Percentiles rank a stretch among this genome's conserved stretches.
Conservation (phyloP, 257 asterid genomes). For the Solanum chilense region DNA sequence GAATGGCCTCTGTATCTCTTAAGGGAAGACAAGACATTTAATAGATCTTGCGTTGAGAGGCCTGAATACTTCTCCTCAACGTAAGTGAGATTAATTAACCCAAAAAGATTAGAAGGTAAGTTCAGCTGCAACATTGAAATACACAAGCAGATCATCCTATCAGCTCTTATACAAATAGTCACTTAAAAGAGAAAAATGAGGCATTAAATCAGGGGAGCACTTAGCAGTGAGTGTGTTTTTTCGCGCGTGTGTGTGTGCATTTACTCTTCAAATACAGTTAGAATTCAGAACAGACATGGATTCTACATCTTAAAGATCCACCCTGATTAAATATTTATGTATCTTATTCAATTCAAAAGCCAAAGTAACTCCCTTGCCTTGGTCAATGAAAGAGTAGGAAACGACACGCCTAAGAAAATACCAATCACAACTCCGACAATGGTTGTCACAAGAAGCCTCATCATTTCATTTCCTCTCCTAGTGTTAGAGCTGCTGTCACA, state of each 20-base stretch:
- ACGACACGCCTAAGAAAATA: conserved; percentile 76
- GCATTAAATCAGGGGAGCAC: background rate
- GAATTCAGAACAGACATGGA: background rate
- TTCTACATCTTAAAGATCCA: background rate
- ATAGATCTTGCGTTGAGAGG: conserved; percentile 63
- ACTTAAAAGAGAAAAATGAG: background rate
- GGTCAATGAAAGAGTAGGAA: conserved; percentile 49
- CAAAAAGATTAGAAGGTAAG: conserved; percentile 40
- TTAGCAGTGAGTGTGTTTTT: background rate
- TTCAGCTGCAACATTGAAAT: conserved; percentile 31
- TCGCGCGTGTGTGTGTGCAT: background rate
- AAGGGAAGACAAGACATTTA: conserved; percentile 66
- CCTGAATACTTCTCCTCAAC: conserved; percentile 79
- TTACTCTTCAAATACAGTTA: background rate
- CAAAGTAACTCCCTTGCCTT: conserved; percentile 41
- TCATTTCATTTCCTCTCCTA: conserved; percentile 59
- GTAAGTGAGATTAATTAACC: conserved; percentile 49
- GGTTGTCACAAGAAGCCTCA: conserved; percentile 65
- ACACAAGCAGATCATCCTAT: background rate
- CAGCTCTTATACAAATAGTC: background rate
- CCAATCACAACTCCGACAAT: conserved; percentile 69
- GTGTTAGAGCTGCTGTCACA: conserved; percentile 25
- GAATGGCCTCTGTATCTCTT: conserved; percentile 33
- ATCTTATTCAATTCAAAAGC: background rate
- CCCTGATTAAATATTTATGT: background rate